Base-by-base conservation (phyloP, 768 basidiomycete species). In the Pleurotus cornucopiae region DNA sequence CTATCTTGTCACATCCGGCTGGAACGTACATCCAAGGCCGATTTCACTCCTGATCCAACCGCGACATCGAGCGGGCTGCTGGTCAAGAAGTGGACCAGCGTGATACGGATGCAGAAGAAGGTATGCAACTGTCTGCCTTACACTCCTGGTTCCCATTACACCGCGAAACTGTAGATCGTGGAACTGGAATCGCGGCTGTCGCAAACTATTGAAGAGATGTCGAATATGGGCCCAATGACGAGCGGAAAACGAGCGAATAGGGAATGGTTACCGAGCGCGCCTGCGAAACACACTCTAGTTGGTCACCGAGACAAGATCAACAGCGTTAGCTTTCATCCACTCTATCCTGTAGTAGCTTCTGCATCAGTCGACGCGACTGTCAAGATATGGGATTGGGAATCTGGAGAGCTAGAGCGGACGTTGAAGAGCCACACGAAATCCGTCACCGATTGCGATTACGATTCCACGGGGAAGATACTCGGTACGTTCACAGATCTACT, bases 11-110 rank as follows among this genome's bases (percentile, higher is more conserved):
- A 37, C n/a, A 46, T 12, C 26, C 40, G 5, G 18, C 14, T 20
- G n/a, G n/a, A 20, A 53, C 11, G 5, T 41, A 44, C n/a, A n/a
- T 69, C 83, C 59, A 83, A 80, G 65, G 66, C 73, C 41, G 81
- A 84, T 57, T 90, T 88, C 67, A 77, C 79, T 3, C 90, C 89
- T 13, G 94, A 96, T 75, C 84, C 91, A 20, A 93, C 90, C 67
- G 85, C 91, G 49, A 89, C 91, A 68, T 88, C 86, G 64, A 85
- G 86, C 1, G 94, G 94, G 1, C 73, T 98, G 56, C 73, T 98
- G 58, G 95, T 93, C 76, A 96, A 96, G 86, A 98, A 98, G 71
- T 98, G 95, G 95, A 96, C 92, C 48, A 91, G 89, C 66, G 93
- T 97, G 34, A 95, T 98, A 57, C 82, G 95, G 61, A 71, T 98